A percentile compares a stretch with the other conserved stretches of the same genome.
These are phyloP conservation scores for Oenanthe sinensis DNA, from an alignment of 129 eudicot species.

Conservation along the genomic window DNA sequence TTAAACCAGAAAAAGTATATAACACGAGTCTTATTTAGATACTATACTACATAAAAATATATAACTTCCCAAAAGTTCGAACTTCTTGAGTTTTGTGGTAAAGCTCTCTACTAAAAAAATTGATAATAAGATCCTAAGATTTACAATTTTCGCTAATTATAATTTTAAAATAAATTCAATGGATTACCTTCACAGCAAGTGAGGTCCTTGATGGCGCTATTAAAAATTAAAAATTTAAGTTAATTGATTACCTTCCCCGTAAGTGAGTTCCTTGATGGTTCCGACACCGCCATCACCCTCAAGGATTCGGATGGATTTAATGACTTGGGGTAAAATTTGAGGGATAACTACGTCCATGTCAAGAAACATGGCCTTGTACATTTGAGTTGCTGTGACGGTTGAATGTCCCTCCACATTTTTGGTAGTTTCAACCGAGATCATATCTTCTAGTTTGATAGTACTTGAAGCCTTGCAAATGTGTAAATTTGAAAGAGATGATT, in stretches of 20 bases:
- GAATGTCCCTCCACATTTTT: slow-evolving; percentile 3
- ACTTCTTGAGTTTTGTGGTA: no score
- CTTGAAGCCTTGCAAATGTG: background rate
- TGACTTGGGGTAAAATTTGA: slow-evolving; percentile 5
- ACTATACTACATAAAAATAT: no score
- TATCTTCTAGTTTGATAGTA: background rate
- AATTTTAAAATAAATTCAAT: no score
- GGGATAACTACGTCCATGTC: slow-evolving; percentile 14
- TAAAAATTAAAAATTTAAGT: no score
- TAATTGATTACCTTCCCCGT: slow-evolving; percentile 7
- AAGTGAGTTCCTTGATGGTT: slow-evolving; percentile 10
- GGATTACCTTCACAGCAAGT: no score
- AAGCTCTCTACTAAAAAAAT: no score
- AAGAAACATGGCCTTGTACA: slow-evolving; percentile 4
- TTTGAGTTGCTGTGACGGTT: background rate
- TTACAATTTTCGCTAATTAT: no score
- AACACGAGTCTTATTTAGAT: no score
- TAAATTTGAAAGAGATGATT: background rate
- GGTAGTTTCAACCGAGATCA: background rate
- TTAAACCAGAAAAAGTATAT: no score
- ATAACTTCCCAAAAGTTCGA: no score
- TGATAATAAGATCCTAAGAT: no score
- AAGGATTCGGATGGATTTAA: slow-evolving; percentile 5
- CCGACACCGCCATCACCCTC: slow-evolving; percentile 23
- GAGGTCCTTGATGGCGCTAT: no score